Percentiles rank a stretch among this genome's conserved stretches.
phyloP scores from a whole-genome alignment of 2,329 filamentous ascomycete genomes.

The Scortechinia acanthostroma region DNA sequence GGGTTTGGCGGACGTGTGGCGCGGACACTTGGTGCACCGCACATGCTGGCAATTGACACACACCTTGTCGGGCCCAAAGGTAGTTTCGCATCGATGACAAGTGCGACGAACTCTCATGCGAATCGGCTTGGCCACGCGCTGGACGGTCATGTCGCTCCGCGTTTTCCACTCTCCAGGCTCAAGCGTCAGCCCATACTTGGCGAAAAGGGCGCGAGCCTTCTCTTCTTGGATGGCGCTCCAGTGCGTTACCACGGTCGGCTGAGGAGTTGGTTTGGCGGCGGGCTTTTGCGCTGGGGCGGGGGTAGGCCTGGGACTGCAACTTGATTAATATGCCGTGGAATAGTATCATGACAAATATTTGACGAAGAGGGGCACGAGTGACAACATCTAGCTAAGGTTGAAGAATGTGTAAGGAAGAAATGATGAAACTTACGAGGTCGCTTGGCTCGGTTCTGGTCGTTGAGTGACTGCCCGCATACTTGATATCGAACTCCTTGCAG shows the following conservation, averaged over 20 bases:
- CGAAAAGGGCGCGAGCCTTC: conserved; percentile 31
- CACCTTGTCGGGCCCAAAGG: conserved; percentile 45
- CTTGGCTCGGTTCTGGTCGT: too few relatives aligned
- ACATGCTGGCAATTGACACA: conserved; percentile 52
- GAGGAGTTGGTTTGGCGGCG: neutral
- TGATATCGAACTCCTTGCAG: conserved; percentile 16
- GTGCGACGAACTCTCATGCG: conserved; percentile 40
- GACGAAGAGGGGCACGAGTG: neutral
- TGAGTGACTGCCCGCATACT: conserved; percentile 8
- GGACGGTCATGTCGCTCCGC: conserved; percentile 34
- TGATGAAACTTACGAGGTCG: too few relatives aligned
- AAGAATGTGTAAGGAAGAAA: too few relatives aligned
- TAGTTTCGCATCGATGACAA: conserved; percentile 52
- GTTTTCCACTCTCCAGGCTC: conserved; percentile 27
- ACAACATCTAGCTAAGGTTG: too few relatives aligned
- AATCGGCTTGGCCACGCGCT: conserved; percentile 37
- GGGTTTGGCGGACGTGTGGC: conserved; percentile 36
- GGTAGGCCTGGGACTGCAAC: neutral
- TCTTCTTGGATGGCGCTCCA: conserved; percentile 25
- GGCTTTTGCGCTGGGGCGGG: neutral
- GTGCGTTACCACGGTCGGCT: conserved; percentile 4
- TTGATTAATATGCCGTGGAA: neutral
- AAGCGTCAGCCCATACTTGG: conserved; percentile 33
- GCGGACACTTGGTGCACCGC: conserved; percentile 53
- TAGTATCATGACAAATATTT: neutral